A percentile compares a stretch with the other conserved stretches of the same genome.
Conservation (phyloP, 129 eudicot genomes). For the Cynara cardunculus region DNA sequence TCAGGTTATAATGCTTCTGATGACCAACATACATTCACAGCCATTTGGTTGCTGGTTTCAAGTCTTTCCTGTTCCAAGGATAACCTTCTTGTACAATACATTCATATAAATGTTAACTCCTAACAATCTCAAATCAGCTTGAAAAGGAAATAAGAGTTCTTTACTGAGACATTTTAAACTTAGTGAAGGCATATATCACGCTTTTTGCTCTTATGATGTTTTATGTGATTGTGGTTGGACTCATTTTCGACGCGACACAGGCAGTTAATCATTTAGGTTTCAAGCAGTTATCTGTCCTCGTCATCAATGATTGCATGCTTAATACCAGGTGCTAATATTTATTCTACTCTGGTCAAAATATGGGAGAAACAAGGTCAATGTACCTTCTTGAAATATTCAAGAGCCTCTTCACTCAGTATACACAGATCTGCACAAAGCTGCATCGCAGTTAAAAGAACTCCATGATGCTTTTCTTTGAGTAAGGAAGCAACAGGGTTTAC, state of each 20-base stretch:
- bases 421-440: slow-evolving; percentile 89
- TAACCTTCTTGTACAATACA: not conserved
- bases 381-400: slow-evolving; percentile 88
- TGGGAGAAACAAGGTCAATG: not conserved
- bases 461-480: slow-evolving; percentile 93
- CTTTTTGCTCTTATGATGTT: not conserved
- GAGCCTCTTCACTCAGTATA: slow-evolving; percentile 79
- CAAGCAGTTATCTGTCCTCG: not conserved
- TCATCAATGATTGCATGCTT: not conserved
- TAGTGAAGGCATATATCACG: not conserved
- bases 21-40: not conserved
- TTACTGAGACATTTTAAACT: not conserved
- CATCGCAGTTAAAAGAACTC: slow-evolving; percentile 76
- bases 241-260: not conserved
- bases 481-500: slow-evolving; percentile 82
- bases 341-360: slow-evolving; percentile 1
- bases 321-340: not conserved
- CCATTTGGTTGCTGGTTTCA: not conserved
- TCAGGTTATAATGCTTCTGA: not conserved
- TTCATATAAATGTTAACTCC: not conserved
- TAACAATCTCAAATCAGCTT: not conserved
- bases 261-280: not conserved
- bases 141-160: not conserved
- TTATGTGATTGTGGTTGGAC: not conserved
- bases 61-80: slow-evolving; percentile 13